Conservation (phyloP, 139 green algal species). For the Haematococcus sp. region DNA sequence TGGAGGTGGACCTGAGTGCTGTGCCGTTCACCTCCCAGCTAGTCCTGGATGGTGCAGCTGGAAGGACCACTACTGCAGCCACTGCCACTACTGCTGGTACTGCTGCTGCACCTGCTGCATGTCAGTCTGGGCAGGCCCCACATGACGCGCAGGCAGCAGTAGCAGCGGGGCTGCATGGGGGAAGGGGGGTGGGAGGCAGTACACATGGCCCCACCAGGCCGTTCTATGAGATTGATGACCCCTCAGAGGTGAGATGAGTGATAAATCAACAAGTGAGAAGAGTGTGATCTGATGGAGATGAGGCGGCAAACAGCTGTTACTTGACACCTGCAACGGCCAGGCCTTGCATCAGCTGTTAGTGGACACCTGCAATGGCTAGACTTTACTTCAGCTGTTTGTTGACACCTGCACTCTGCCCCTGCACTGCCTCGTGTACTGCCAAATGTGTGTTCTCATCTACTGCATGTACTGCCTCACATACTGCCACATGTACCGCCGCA, state of each 20-base stretch:
- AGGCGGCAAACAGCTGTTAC: too few species aligned
- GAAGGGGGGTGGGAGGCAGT: not conserved
- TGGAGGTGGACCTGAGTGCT: too few species aligned
- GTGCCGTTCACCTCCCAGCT: too few species aligned
- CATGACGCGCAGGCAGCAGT: not conserved
- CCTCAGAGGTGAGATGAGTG: not conserved
- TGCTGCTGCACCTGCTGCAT: not conserved
- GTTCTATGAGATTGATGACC: conserved; percentile 7
- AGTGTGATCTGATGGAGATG: too few species aligned
- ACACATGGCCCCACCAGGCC: not conserved
- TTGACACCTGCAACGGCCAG: too few species aligned
- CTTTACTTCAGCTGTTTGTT: not conserved
- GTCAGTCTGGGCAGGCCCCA: not conserved
- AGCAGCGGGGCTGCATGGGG: not conserved
- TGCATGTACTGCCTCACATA: conserved; percentile 25
- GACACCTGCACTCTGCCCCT: not conserved
- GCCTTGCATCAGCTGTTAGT: too few species aligned
- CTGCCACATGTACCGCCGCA: not conserved
- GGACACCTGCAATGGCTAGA: not conserved
- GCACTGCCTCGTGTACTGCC: not conserved
- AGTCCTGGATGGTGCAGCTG: too few species aligned
- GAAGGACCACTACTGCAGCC: too few species aligned
- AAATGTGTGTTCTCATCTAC: not conserved
- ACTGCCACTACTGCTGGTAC: not conserved
- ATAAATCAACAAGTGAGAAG: too few species aligned